Conservation (phyloP, 371 early-diverging fungal genomes). For the Mortierella sp. region DNA sequence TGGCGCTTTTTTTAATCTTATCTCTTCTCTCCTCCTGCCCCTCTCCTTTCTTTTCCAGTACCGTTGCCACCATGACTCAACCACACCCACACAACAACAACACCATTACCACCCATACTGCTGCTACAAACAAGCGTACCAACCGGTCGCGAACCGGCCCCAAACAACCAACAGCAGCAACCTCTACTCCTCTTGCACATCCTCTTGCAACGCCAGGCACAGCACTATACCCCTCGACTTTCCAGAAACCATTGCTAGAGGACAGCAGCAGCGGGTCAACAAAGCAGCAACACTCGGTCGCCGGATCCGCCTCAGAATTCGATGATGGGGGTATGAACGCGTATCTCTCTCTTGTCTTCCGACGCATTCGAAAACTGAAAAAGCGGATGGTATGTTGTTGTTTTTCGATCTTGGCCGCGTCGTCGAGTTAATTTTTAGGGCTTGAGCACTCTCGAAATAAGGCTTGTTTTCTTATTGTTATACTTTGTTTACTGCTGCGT, state of each 20-base stretch:
- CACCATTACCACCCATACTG: background rate
- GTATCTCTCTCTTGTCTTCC: background rate
- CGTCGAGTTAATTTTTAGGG: background rate
- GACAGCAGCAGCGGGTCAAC: background rate
- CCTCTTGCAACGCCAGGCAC: background rate
- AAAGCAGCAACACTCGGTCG: background rate
- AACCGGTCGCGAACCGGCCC: background rate
- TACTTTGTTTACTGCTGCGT: too few relatives aligned
- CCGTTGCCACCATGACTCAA: background rate
- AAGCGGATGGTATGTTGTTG: slow-evolving; percentile 16
- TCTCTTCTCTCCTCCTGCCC: background rate
- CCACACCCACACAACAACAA: background rate
- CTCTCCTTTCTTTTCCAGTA: background rate
- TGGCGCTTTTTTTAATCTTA: background rate
- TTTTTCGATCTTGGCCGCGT: background rate
- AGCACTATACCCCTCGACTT: background rate
- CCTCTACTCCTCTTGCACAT: background rate
- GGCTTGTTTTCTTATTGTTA: background rate
- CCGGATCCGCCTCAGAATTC: background rate
- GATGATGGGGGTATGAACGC: background rate
- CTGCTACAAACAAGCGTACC: background rate
- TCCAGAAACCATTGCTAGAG: background rate
- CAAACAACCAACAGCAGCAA: background rate
- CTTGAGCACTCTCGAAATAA: background rate
- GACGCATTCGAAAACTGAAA: slow-evolving; percentile 6